Conservation (phyloP, 1,139 yeast species). For the Kurtzmaniella quercitrusa region DNA sequence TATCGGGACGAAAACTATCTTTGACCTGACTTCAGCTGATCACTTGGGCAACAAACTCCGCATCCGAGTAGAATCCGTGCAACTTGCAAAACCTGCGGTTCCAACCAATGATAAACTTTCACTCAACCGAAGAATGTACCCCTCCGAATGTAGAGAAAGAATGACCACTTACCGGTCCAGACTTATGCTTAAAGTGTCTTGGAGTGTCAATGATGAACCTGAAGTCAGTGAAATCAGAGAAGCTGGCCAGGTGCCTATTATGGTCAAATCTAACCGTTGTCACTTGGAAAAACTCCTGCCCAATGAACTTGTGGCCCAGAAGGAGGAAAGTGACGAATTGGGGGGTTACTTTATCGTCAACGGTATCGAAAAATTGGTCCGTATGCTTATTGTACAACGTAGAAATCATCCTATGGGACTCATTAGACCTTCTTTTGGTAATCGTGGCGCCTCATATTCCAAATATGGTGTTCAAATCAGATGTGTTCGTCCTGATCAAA, state of each 20-base stretch:
- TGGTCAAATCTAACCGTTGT: conserved; percentile 88
- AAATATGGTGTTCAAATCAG: conserved; percentile 92
- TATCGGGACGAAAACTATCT: conserved; percentile 79
- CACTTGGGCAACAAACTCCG: conserved; percentile 78
- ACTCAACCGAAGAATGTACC: conserved; percentile 75
- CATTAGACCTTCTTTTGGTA: conserved; percentile 88
- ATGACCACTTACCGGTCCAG: conserved; percentile 72
- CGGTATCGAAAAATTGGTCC: conserved; percentile 92
- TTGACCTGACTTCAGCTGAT: conserved; percentile 60
- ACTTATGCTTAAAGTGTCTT: conserved; percentile 70
- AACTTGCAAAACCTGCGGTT: conserved; percentile 78
- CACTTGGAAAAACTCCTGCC: conserved; percentile 85
- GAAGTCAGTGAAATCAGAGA: conserved; percentile 80
- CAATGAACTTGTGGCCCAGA: conserved; percentile 65
- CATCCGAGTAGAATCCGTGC: conserved; percentile 81
- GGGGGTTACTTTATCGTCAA: conserved; percentile 97
- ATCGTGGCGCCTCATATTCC: conserved; percentile 89
- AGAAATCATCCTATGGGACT: conserved; percentile 98
- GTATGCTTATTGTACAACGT: conserved; percentile 97
- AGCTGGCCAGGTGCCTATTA: conserved; percentile 87
- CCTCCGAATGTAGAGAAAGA: conserved; percentile 89
- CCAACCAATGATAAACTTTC: conserved; percentile 74
- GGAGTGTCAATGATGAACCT: conserved; percentile 85
- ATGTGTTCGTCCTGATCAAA: conserved; percentile 93
- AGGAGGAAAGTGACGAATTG: conserved; percentile 92